These are phyloP conservation scores for Prinsepia uniflora DNA, from an alignment of 306 rosid species.

Conservation along the genomic window DNA sequence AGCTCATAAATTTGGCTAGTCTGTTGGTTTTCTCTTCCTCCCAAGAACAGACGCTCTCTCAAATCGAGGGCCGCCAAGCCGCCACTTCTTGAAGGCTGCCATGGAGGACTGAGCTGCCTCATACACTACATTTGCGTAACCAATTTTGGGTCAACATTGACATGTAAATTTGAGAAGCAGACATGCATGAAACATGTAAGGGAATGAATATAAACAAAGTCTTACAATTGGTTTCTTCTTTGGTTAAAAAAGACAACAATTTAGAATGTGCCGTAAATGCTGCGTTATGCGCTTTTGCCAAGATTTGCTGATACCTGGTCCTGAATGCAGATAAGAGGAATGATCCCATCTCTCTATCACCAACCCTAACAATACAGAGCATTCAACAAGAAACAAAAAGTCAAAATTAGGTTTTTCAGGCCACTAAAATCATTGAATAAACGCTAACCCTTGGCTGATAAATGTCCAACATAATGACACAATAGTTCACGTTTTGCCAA, in stretches of 20 bases:
- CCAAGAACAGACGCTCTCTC: conserved; percentile 72
- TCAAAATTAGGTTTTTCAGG: not conserved
- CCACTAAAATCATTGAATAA: not conserved
- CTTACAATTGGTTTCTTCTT: conserved; percentile 81
- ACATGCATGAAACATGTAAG: conserved; percentile 8
- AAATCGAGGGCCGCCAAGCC: conserved; percentile 89
- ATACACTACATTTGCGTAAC: conserved; percentile 52
- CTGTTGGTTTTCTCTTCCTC: conserved; percentile 70
- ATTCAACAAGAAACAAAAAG: conserved; percentile 3
- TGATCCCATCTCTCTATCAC: conserved; percentile 70
- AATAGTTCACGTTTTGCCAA: too few relatives aligned
- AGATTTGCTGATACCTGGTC: conserved; percentile 79
- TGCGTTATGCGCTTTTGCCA: conserved; percentile 86
- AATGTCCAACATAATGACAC: too few relatives aligned
- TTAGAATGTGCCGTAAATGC: conserved; percentile 67
- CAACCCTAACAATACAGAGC: conserved; percentile 55
- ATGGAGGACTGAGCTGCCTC: conserved; percentile 90
- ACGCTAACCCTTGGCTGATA: too few relatives aligned
- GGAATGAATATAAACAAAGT: not conserved
- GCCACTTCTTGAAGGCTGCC: conserved; percentile 88
- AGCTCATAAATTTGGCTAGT: conserved; percentile 30
- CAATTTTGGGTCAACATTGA: conserved; percentile 8
- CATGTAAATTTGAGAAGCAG: conserved; percentile 5
- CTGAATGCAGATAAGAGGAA: conserved; percentile 84
- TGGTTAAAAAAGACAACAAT: conserved; percentile 56